A percentile compares a stretch with the other conserved stretches of the same genome.
These are phyloP conservation scores for Piedraia hortae DNA, from an alignment of 2,329 filamentous ascomycete species.

Conservation along the genomic window DNA sequence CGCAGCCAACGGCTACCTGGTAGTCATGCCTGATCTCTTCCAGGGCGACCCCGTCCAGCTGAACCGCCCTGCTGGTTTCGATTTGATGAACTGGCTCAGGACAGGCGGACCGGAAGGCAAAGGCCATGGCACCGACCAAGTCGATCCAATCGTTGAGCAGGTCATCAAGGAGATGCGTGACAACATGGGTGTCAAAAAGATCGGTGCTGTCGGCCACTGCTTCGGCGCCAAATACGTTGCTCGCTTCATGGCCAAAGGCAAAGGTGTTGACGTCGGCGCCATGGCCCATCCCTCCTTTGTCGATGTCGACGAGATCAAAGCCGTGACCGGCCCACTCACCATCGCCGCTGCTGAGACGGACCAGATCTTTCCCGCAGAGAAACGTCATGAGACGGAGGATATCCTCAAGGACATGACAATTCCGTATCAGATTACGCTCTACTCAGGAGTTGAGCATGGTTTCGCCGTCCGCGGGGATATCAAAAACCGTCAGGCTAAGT, in stretches of 20 bases:
- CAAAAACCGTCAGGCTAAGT: slow-evolving; percentile 29
- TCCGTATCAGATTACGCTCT: slow-evolving; percentile 54
- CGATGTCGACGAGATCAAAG: slow-evolving; percentile 29
- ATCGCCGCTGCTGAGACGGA: slow-evolving; percentile 39
- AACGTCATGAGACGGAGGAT: slow-evolving; percentile 29
- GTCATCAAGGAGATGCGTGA: slow-evolving; percentile 21
- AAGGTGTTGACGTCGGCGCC: slow-evolving; percentile 38
- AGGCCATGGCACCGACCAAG: slow-evolving; percentile 16
- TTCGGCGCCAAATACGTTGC: slow-evolving; percentile 28
- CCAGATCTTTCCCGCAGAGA: slow-evolving; percentile 26
- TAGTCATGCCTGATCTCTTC: slow-evolving; percentile 43
- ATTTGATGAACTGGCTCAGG: slow-evolving; percentile 24
- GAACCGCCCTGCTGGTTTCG: slow-evolving; percentile 22
- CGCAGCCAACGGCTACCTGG: slow-evolving; percentile 44
- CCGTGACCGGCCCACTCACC: slow-evolving; percentile 27
- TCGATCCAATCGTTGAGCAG: slow-evolving; percentile 26
- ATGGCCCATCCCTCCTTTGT: slow-evolving; percentile 56
- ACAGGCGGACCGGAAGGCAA: slow-evolving; percentile 9
- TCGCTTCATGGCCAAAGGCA: slow-evolving; percentile 30
- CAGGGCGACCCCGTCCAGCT: slow-evolving; percentile 33
- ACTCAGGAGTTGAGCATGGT: slow-evolving; percentile 42
- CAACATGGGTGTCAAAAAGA: slow-evolving; percentile 20
- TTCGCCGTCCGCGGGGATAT: slow-evolving; percentile 44
- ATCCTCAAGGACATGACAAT: slow-evolving; percentile 25
- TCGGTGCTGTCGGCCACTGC: slow-evolving; percentile 21